Evolutionary conservation across 2,329 filamentous ascomycete species (phyloP).

Genomic region (Fusarium nygamai): DNA sequence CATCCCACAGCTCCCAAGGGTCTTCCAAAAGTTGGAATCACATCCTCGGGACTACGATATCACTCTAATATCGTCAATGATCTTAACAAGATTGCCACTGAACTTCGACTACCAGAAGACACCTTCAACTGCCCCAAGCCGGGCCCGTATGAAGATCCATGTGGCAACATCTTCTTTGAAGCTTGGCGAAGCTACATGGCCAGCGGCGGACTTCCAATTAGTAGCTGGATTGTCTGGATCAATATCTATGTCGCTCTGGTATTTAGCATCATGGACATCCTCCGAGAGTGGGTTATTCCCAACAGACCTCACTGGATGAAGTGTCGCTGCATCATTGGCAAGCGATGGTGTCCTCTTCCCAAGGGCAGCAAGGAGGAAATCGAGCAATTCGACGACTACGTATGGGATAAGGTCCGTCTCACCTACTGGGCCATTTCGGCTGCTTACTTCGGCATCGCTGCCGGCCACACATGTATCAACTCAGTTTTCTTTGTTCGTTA

Average conservation of each 20-base stretch:
- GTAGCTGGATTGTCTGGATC: slow-evolving; percentile 30
- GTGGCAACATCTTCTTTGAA: slow-evolving; percentile 43
- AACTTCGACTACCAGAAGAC: slow-evolving; percentile 36
- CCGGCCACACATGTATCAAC: slow-evolving; percentile 28
- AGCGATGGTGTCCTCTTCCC: slow-evolving; percentile 39
- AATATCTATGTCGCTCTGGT: slow-evolving; percentile 25
- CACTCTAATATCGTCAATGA: slow-evolving; percentile 30
- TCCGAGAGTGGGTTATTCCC: slow-evolving; percentile 40
- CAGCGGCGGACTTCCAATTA: slow-evolving; percentile 19
- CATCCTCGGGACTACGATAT: slow-evolving; percentile 24
- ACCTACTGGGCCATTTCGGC: slow-evolving; percentile 38
- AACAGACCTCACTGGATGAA: slow-evolving; percentile 42
- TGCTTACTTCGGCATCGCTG: slow-evolving; percentile 30
- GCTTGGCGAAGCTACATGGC: slow-evolving; percentile 38
- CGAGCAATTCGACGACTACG: slow-evolving; percentile 39
- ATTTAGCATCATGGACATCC: slow-evolving; percentile 18
- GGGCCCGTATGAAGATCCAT: slow-evolving; percentile 29
- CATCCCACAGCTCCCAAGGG: slow-evolving; percentile 39
- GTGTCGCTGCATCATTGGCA: slow-evolving; percentile 40
- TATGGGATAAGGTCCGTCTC: slow-evolving; percentile 42
- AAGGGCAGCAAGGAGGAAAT: slow-evolving; percentile 42
- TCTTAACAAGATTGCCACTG: slow-evolving; percentile 36
- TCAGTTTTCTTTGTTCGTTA: slow-evolving; percentile 31
- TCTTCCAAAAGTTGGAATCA: slow-evolving; percentile 37
- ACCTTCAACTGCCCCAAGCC: slow-evolving; percentile 32